Evolutionary conservation across 2,329 filamentous ascomycete genomes (phyloP).

Genomic region (Talaromyces funiculosus): DNA sequence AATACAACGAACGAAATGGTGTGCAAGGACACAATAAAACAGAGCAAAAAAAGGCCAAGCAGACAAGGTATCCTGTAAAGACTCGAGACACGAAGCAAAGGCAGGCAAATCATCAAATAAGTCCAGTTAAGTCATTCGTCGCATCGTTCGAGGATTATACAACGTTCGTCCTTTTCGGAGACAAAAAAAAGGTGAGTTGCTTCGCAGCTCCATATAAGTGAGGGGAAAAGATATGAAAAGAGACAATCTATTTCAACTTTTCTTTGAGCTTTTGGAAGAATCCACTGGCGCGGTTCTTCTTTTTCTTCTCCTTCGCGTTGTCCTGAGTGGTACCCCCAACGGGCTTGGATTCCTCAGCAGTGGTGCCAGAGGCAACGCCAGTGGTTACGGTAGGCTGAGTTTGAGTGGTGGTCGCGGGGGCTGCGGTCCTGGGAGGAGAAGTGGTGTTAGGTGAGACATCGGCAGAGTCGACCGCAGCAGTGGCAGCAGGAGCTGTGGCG

Average conservation of each 20-base stretch:
- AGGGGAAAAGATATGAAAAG: neutral
- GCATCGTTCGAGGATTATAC: neutral
- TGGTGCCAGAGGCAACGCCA: constrained; percentile 13
- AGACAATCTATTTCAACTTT: constrained; percentile 40
- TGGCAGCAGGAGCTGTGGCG: constrained; percentile 30
- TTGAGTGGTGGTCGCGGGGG: neutral
- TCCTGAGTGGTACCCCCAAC: constrained; percentile 16
- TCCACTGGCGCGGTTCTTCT: constrained; percentile 59
- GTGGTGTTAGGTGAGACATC: constrained; percentile 24
- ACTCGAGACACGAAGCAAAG: neutral
- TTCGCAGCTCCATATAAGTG: constrained; percentile 6
- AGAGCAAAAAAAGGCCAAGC: neutral
- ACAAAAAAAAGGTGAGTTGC: neutral
- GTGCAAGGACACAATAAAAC: neutral
- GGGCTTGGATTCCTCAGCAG: constrained; percentile 19
- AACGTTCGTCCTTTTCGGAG: neutral
- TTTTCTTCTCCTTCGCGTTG: constrained; percentile 54
- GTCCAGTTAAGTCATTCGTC: constrained; percentile 1
- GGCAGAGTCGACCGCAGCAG: constrained; percentile 18
- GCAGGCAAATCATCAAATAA: constrained; percentile 1
- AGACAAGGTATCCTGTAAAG: constrained; percentile 7
- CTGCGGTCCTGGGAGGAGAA: constrained; percentile 10
- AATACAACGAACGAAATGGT: neutral
- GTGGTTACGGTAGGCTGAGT: constrained; percentile 15
- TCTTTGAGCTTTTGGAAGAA: constrained; percentile 55